Base-by-base conservation (phyloP, 2,329 filamentous ascomycete genomes). In the Phyllosticta citribraziliensis region DNA sequence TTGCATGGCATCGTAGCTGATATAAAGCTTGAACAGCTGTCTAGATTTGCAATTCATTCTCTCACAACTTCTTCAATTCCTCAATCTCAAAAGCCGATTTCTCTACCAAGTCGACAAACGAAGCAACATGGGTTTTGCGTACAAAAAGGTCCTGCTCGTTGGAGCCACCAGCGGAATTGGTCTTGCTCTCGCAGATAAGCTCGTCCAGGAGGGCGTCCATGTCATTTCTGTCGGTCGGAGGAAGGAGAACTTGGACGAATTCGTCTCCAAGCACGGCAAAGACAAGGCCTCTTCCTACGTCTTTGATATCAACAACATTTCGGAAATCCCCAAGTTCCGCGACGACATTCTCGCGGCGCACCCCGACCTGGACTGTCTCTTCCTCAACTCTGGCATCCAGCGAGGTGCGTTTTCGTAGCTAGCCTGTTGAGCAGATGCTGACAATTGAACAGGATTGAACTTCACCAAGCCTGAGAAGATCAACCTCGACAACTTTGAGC, bases 341-440 rank as follows among this genome's bases (percentile, higher is more conserved):
- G 68, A 70, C 22, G 70, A 74, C 17, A 67, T 79, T 47, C 77
- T 73, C 20, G 68, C 67, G 30, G 72, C 74, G 58, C 77, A 82
- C 63, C 75, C 79, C 0, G 80, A 82, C 63, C 69, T 83, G 2
- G 80, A 82, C 66, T 78, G 75, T 62, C 68, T 82, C n/a, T 73
- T 82, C 62, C 67, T 82, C 56, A 82, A 82, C 69, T 76, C 78
- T 1, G 80, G 80, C n/a, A 78, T 82, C 33, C 80, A 82, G 67
- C 73, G 79, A 9, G 71, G 72, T 10, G 6, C 5, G 40, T n/a
- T 12, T 47, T 6, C 12, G 19, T 5, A 3, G 40, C 40, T n/a
- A n/a, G 17, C 40, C 4, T 3, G 1, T 47, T n/a, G 40, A 47
- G 40, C 40, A 47, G 40, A 47, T 30, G 40, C 40, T 47, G n/a